Evolutionary conservation across 352 stramenopile species (phyloP), one percentile per base, ranked within the genome.

Genomic region (Phytopythium chamaehyphon): DNA sequence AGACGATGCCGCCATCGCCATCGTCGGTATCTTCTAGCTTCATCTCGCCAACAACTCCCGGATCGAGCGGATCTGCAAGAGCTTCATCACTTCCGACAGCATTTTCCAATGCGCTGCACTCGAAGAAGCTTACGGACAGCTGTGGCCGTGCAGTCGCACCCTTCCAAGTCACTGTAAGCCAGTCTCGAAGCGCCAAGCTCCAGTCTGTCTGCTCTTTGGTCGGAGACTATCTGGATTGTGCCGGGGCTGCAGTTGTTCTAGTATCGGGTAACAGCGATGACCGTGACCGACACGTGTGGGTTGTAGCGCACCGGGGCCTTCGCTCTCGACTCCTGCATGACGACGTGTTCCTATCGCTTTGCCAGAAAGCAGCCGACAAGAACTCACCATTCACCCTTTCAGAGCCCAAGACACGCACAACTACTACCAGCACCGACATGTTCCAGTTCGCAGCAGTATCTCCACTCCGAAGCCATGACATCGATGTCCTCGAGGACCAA

Each of bases 171-270:
- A 80, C 83, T 53, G 75, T 87, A 40, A 90, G 76, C 51, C 79
- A 90, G 55, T 83, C 82, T 33, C 70, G 71, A 48, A 84, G 83
- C 57, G 60, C 76, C 48, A 86, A 84, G 49, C 68, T 90, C n/a
- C 71, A 84, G 47, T 88, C 74, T 0, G 74, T 88, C 4, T 90
- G 76, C 58, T 81, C 74, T 1, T 46, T 90, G 26, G 54, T 90
- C 1, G 50, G 76, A 7, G 74, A 90, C 39, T 90, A 87, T 53
- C 73, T 90, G 19, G 79, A 90, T 42, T 88, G 76, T 57, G 68
- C 74, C 7, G 75, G 79, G 8, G 69, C 74, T 19, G 76, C 79
- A 14, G 78, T 90, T 47, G 79, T 86, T 21, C 69, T 90, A 18
- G 66, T 84, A 1, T 52, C 46, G 46, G 28, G 28, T 5, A 33